These are phyloP conservation scores for Nicotiana sylvestris DNA, from an alignment of 257 asterid species.

Conservation along the genomic window DNA sequence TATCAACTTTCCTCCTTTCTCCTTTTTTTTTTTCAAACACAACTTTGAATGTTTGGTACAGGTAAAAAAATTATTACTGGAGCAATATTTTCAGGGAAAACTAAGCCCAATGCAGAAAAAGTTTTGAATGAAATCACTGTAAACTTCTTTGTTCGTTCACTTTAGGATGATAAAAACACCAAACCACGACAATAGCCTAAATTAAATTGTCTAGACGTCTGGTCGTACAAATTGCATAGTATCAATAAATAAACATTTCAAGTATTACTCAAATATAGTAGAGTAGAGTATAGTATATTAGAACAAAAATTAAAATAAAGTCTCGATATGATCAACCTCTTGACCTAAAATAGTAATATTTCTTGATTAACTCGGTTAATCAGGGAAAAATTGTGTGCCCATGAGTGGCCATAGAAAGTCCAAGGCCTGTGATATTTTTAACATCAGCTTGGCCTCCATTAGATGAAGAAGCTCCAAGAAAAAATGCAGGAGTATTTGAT, in stretches of 20 bases:
- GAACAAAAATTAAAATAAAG: neutral
- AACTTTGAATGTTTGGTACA: neutral
- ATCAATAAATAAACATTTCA: neutral
- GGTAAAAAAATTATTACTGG: neutral
- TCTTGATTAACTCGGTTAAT: neutral
- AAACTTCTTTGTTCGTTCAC: neutral
- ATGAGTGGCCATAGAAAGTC: slow-evolving; percentile 37
- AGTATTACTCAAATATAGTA: neutral
- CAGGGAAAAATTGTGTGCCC: slow-evolving; percentile 17
- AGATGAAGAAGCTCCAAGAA: slow-evolving; percentile 18
- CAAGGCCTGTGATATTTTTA: slow-evolving; percentile 15
- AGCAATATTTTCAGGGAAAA: neutral
- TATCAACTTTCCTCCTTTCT: too few species aligned
- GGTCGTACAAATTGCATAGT: neutral
- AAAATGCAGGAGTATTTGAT: neutral
- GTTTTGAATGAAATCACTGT: neutral
- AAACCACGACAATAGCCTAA: neutral
- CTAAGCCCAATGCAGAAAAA: neutral
- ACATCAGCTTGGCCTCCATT: slow-evolving; percentile 13
- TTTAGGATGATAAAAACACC: too few species aligned
- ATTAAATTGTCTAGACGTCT: neutral
- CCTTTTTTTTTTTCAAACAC: neutral
- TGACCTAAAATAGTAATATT: neutral
- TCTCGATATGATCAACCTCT: neutral
- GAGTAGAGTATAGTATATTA: neutral